Evolutionary conservation across 169 alveolate genomes (phyloP).

Genomic region (Plasmodium coatneyi): DNA sequence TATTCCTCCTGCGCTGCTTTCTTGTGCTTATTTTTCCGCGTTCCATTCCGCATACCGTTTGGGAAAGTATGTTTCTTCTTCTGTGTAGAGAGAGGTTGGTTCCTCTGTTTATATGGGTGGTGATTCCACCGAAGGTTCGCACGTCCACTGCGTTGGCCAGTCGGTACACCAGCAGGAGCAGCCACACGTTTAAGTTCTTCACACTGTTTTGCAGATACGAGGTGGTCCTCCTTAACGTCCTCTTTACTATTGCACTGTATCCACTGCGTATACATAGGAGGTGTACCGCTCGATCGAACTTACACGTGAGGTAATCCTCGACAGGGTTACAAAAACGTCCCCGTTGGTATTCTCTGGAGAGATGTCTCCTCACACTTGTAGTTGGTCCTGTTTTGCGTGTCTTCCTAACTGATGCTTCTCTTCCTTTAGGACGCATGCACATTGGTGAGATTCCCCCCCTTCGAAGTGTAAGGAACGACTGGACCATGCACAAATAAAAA

Average conservation of each 20-base stretch:
- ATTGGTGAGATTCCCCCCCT: background rate
- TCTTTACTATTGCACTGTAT: background rate
- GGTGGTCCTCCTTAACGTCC: background rate
- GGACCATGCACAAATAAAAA: constrained; percentile 38
- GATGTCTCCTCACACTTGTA: background rate
- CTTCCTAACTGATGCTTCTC: background rate
- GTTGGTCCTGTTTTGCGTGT: background rate
- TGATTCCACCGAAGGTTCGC: background rate
- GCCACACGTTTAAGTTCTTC: background rate
- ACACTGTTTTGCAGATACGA: background rate
- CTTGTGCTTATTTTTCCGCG: background rate
- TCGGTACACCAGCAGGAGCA: background rate
- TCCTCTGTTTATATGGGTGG: background rate
- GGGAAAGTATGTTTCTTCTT: background rate
- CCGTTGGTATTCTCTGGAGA: background rate
- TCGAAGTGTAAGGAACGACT: background rate
- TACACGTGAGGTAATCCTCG: background rate
- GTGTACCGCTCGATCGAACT: background rate
- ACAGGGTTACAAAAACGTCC: background rate
- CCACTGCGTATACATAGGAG: background rate
- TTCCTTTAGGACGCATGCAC: background rate
- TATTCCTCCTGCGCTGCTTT: background rate
- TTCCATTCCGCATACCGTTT: background rate
- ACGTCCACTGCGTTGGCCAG: background rate
- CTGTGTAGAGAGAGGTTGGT: background rate